Evolutionary conservation across 2,329 filamentous ascomycete genomes (phyloP).

Genomic region (Neofusicoccum kwambonambiense): DNA sequence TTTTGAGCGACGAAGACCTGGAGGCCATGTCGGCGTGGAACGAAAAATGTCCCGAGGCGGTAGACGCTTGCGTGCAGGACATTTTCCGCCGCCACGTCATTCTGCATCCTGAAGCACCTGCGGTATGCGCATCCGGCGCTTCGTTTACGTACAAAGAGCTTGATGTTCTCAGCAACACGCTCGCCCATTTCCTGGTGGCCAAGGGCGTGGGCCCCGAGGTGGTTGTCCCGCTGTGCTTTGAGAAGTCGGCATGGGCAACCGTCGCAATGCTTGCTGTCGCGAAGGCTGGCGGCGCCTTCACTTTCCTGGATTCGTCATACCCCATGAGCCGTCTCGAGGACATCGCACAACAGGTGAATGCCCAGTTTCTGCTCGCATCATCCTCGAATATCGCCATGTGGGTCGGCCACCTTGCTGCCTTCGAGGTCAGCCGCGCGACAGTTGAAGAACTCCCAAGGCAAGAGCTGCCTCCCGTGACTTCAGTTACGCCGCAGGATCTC

Average conservation of each 20-base stretch:
- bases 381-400: not conserved
- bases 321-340: conserved; percentile 1
- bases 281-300: conserved; percentile 73
- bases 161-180: conserved; percentile 26
- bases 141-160: conserved; percentile 34
- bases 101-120: conserved; percentile 27
- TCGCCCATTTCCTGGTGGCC: conserved; percentile 31
- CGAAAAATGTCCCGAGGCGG: not conserved
- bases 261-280: conserved; percentile 69
- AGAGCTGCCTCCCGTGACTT: conserved; percentile 8
- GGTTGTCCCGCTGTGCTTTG: conserved; percentile 65
- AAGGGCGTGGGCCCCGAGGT: conserved; percentile 33
- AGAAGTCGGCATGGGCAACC: conserved; percentile 73
- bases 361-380: not conserved
- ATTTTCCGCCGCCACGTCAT: conserved; percentile 3
- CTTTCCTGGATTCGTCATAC: conserved; percentile 63
- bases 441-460: not conserved
- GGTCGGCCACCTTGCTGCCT: not conserved
- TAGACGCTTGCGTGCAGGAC: conserved; percentile 1
- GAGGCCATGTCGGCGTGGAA: not conserved
- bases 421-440: not conserved
- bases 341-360: not conserved
- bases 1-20: not conserved
- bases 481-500: conserved; percentile 5
- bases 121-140: conserved; percentile 34